Base-by-base conservation (phyloP, 345 rosid species). In the Linum tenue region DNA sequence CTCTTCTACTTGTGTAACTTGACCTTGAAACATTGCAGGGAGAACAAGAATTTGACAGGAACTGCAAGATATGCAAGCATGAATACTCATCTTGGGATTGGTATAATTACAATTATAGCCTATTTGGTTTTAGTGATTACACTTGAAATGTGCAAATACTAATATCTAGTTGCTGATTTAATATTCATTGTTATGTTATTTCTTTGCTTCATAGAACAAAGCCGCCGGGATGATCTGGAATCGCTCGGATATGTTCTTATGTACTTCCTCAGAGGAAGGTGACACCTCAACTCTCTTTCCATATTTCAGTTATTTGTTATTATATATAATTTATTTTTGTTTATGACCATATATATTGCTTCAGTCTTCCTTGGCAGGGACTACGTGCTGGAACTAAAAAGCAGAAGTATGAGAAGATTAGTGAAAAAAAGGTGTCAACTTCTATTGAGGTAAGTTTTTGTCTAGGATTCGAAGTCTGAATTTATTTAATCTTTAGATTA, bases 291-390 rank as follows among this genome's bases (percentile, higher is more conserved):
- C 51, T 64, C 72, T 41, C 67, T 7, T 59, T 55, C 9, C 37
- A 55, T 42, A 9, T 67, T 14, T 66, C 56, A 17, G 12, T 62
- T 9, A 60, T 41, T 57, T 59, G 51, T 50, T 62, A 0, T 55
- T 11, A 37, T 40, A 38, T 50, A 14, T 65, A 39, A 7, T 62
- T 64, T 68, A 44, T 67, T 22, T 22, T 66, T 71, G 70, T 66
- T 66, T 64, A n/a, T 64, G 64, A 70, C 67, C 59, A 41, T 50
- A 35, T 56, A 42, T 64, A 64, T 42, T 59, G 31, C 31, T 78
- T 65, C 72, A 91, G 96, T 70, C 94, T 91, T 74, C 98, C 98
- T 22, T 91, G 98, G 98, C 98, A 91, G 79, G 96, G 98, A 74
- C 74, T 89, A 55, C 85, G 83, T 78, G 96, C 98, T 5, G 96